Base-by-base conservation (phyloP, 768 basidiomycete species). In the Podaxis sp. region DNA sequence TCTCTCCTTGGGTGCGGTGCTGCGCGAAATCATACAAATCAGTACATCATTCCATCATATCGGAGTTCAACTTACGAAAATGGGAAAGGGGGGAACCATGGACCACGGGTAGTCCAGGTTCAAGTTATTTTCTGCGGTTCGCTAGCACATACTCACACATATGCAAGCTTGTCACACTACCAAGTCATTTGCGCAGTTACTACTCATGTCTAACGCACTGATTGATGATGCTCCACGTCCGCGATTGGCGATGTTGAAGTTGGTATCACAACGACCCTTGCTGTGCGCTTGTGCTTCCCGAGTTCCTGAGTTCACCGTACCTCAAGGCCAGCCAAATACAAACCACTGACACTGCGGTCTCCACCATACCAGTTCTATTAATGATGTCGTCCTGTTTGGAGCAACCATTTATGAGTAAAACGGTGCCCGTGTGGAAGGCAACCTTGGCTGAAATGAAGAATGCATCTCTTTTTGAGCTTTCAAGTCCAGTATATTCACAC, bases 231-330 rank as follows among this genome's bases (percentile, higher is more conserved):
- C 19, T 47, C 60, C 41, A 47, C 57, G 19, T 37, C 43, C 41
- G 15, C 41, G 53, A 54, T 54, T 41, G 50, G 50, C 43, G 9
- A 19, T 41, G 19, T 8, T 17, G 37, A 52, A 19, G 33, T 46
- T 27, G 52, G 37, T 22, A 61, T 61, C 60, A 61, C 24, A 17
- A 24, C 53, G 60, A 55, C 60, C 60, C 60, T 61, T 47, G 41
- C 52, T 55, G 53, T 54, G 27, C 41, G 41, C 37, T 15, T 17
- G 13, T 27, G 17, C 27, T 57, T 27, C 55, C 41, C 38, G 19
- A 6, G 29, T 27, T 37, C 43, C 43, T 57, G 38, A 41, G 55
- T 57, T 22, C n/a, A 24, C 40, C 27, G 12, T 36, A 15, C 27
- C 46, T 47, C 49, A 50, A 46, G 19, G n/a, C 2, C 1, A n/a